A percentile compares a stretch with the other conserved stretches of the same genome.
Conservation (phyloP, 192 early-diverging fungal species). For the Backusella psychrophila region DNA sequence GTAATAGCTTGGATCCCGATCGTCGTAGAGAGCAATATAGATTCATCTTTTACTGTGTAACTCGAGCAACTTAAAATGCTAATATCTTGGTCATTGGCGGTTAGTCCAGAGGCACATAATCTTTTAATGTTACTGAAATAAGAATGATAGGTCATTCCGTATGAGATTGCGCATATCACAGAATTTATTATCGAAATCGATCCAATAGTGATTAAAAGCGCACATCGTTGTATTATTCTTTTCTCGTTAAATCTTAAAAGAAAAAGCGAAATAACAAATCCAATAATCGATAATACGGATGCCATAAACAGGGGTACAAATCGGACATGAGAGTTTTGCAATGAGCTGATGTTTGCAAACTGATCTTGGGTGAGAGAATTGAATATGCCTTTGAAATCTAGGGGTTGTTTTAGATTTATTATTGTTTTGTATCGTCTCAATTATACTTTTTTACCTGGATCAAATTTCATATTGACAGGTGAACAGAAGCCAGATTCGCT, state of each 20-base stretch:
- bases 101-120: neutral
- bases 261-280: neutral
- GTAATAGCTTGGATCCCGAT: conserved; percentile 1
- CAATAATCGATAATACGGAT: neutral
- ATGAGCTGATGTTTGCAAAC: neutral
- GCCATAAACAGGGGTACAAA: neutral
- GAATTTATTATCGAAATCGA: neutral
- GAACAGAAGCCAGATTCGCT: neutral
- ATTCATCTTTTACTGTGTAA: conserved; percentile 1
- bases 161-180: neutral
- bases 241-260: neutral
- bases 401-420: neutral
- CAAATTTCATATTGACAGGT: conserved; percentile 6
- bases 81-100: neutral
- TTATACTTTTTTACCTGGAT: conserved; percentile 4
- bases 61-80: neutral
- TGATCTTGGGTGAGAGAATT: neutral
- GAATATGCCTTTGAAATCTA: conserved; percentile 3
- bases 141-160: neutral
- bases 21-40: neutral
- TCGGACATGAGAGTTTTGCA: neutral
- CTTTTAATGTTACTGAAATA: neutral
- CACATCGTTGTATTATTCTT: neutral
- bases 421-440: neutral
- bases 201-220: neutral